Base-by-base conservation (phyloP, 2,329 filamentous ascomycete species). In the Aspergillus pseudotamarii region DNA sequence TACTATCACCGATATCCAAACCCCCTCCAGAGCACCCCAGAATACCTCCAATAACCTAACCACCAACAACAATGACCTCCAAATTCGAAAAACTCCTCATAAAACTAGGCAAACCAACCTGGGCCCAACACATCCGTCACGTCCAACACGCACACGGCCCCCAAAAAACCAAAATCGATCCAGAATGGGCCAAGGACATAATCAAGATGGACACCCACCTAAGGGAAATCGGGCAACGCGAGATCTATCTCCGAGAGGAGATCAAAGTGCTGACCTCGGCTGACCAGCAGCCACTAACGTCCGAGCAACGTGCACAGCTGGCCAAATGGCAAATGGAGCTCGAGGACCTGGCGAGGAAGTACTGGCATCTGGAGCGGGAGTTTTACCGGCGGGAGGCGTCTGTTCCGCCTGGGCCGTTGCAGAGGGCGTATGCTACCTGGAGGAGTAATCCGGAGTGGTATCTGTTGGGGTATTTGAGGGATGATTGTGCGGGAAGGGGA, bases 401-500 rank as follows among this genome's bases (percentile, higher is more conserved):
- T 14, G 43, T 41, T 14, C 54, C 59, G 21, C 16, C 28, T 9
- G 59, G 59, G 8, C 59, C 59, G n/a, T 30, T 61, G 26, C 30
- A 28, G 32, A 12, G 59, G 5, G 59, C 34, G 21, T 61, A 57
- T 41, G 21, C 21, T 10, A 36, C 59, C 3, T 57, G 55, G n/a
- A 23, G 30, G 30, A n/a, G 23, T 26, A 23, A 57, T 28, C 54
- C 32, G 45, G 46, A 48, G 55, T 66, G 64, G 64, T 66, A 55
- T 54, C 30, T 66, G 57, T 6, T 34, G 41, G 41, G 53, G 51
- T 57, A 59, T 12, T 30, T 66, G 64, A 56, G 45, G 28, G 11
- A 50, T 8, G 64, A 66, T 53, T 64, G 65, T 59, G 53, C 36
- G 41, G 57, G 51, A 14, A 59, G 64, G 55, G 60, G 61, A 19